Evolutionary conservation across 1,139 yeast genomes (phyloP).

Genomic region (Candida glucosophila): DNA sequence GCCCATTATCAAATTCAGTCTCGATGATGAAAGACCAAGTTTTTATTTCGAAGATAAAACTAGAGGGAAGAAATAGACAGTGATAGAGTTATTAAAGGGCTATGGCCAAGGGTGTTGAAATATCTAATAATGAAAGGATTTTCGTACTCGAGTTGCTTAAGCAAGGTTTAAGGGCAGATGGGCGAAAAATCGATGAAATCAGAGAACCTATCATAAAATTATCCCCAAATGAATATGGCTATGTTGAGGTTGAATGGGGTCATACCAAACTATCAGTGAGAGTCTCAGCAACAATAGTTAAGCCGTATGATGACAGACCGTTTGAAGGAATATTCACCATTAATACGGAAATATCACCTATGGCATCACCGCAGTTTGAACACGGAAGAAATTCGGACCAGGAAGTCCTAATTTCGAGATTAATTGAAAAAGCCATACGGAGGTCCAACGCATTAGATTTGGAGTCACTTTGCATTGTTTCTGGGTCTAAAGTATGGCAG

Average conservation of each 20-base stretch:
- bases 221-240: conserved; percentile 65
- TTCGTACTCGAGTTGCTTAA: conserved; percentile 58
- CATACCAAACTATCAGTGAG: conserved; percentile 67
- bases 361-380: conserved; percentile 84
- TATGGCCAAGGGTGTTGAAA: conserved; percentile 50
- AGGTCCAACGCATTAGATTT: conserved; percentile 86
- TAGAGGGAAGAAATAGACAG: too few species aligned
- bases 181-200: conserved; percentile 54
- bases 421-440: conserved; percentile 85
- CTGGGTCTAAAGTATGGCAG: conserved; percentile 88
- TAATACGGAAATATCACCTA: conserved; percentile 78
- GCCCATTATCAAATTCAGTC: neutral
- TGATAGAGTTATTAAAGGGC: too few species aligned
- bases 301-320: conserved; percentile 86
- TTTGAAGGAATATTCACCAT: conserved; percentile 86
- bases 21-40: too few species aligned
- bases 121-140: conserved; percentile 57
- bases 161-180: conserved; percentile 58
- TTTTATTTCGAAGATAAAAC: too few species aligned
- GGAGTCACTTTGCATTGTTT: conserved; percentile 82
- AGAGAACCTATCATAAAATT: conserved; percentile 57
- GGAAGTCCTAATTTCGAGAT: conserved; percentile 68
- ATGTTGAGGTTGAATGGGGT: conserved; percentile 71
- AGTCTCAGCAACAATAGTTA: conserved; percentile 69
- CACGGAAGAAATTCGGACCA: conserved; percentile 65